These are phyloP conservation scores for Diaporthe ampelina DNA, from an alignment of 2,329 filamentous ascomycete species.

Conservation along the genomic window DNA sequence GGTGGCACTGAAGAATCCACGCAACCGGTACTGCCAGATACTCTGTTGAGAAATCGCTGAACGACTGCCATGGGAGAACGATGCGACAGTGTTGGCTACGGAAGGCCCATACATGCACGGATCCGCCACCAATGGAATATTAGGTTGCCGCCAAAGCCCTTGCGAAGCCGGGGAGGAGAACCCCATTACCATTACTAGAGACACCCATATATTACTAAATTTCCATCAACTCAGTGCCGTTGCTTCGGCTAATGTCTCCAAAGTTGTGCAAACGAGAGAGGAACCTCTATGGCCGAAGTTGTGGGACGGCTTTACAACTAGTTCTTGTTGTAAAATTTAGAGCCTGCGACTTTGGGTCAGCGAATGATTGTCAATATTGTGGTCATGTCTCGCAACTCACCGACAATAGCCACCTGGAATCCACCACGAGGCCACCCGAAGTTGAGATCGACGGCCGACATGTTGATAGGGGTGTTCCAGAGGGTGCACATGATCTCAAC, in stretches of 20 bases:
- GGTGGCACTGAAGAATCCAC: too few species aligned
- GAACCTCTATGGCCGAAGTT: neutral
- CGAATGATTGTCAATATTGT: too few species aligned
- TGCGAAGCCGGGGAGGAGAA: neutral
- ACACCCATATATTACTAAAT: slow-evolving; percentile 9
- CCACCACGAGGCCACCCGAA: neutral
- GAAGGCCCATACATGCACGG: neutral
- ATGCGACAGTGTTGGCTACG: too few species aligned
- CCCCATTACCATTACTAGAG: neutral
- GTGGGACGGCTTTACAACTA: neutral
- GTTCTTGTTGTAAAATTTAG: slow-evolving; percentile 21
- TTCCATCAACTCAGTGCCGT: neutral
- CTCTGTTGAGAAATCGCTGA: too few species aligned
- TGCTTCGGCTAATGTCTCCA: neutral
- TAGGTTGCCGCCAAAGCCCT: neutral
- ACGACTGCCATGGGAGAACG: neutral
- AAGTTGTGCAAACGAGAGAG: neutral
- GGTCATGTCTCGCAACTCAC: neutral
- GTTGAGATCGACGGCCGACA: neutral
- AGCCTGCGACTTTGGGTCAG: neutral
- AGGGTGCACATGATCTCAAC: slow-evolving; percentile 16
- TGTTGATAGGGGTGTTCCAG: slow-evolving; percentile 6
- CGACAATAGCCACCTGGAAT: slow-evolving; percentile 1
- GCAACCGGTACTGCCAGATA: neutral
- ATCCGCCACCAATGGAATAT: too few species aligned